Evolutionary conservation across 176 grass and related monocot species (phyloP).

Genomic region (Avena insularis): DNA sequence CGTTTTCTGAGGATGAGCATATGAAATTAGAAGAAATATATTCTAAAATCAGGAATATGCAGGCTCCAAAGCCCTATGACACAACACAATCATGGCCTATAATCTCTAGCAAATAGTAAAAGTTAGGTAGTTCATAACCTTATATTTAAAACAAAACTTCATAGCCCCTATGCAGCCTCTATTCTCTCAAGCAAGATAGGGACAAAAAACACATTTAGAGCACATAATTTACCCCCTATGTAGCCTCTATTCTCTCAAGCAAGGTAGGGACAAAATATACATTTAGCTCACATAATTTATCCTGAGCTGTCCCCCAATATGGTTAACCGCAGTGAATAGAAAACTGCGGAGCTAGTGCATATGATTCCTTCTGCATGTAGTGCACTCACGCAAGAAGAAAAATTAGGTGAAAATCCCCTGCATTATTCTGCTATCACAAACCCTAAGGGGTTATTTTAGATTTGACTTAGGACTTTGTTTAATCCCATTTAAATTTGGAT

Average conservation of each 20-base stretch:
- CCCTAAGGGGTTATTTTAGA: slow-evolving; percentile 55
- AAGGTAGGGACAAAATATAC: slow-evolving; percentile 56
- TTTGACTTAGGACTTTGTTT: slow-evolving; percentile 73
- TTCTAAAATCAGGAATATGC: slow-evolving; percentile 51
- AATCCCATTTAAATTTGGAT: slow-evolving; percentile 69
- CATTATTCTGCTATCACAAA: slow-evolving; percentile 58
- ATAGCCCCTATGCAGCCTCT: slow-evolving; percentile 28
- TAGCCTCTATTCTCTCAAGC: slow-evolving; percentile 26
- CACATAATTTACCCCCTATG: slow-evolving; percentile 17
- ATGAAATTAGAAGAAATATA: slow-evolving; percentile 36
- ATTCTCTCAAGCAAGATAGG: slow-evolving; percentile 43
- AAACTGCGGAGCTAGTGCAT: slow-evolving; percentile 65
- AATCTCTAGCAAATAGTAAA: slow-evolving; percentile 46
- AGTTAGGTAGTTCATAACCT: slow-evolving; percentile 41
- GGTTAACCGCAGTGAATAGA: slow-evolving; percentile 42
- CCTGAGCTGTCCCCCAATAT: slow-evolving; percentile 40
- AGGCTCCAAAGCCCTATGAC: slow-evolving; percentile 41
- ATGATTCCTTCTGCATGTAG: slow-evolving; percentile 70
- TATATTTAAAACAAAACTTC: slow-evolving; percentile 35
- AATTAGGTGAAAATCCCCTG: slow-evolving; percentile 55
- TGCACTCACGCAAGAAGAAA: slow-evolving; percentile 41
- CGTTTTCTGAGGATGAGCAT: slow-evolving; percentile 43
- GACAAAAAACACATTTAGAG: slow-evolving; percentile 41
- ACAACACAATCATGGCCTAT: slow-evolving; percentile 60
- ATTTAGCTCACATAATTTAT: slow-evolving; percentile 49